Percentiles rank a stretch among this genome's conserved stretches.
Conservation (phyloP, 1,284 basidiomycete species). For the Peniophora sp. region DNA sequence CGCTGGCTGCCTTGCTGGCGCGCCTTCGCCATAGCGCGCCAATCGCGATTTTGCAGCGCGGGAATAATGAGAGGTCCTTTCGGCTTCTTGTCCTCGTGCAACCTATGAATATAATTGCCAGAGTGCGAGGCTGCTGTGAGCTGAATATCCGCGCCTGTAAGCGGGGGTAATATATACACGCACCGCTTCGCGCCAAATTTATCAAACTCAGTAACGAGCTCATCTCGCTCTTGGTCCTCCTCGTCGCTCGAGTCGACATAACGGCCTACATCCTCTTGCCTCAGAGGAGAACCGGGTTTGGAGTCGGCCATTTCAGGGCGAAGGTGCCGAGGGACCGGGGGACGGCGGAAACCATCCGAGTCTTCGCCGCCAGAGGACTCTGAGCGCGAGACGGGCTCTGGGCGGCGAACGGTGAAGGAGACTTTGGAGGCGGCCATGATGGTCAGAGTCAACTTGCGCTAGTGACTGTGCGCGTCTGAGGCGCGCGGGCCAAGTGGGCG, state of each 20-base stretch:
- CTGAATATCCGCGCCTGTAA: slow-evolving; percentile 33
- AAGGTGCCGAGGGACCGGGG: slow-evolving; percentile 50
- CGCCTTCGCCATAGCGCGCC: slow-evolving; percentile 70
- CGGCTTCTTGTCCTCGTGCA: slow-evolving; percentile 36
- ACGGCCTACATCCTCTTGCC: slow-evolving; percentile 24
- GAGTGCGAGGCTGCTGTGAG: slow-evolving; percentile 46
- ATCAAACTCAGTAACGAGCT: slow-evolving; percentile 69
- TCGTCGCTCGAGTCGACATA: slow-evolving; percentile 39
- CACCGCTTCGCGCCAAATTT: slow-evolving; percentile 69
- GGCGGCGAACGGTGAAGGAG: slow-evolving; percentile 69
- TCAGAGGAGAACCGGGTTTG: slow-evolving; percentile 49
- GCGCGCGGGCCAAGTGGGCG: too few species aligned
- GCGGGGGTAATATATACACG: slow-evolving; percentile 30
- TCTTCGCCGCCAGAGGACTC: slow-evolving; percentile 55
- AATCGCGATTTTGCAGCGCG: slow-evolving; percentile 78
- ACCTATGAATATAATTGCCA: slow-evolving; percentile 24
- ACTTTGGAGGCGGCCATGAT: slow-evolving; percentile 35
- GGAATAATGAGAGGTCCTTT: slow-evolving; percentile 77
- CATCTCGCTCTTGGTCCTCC: slow-evolving; percentile 51
- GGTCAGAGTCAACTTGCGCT: too few species aligned
- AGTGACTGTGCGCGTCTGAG: too few species aligned
- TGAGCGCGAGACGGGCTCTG: slow-evolving; percentile 52
- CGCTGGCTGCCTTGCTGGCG: slow-evolving; percentile 28
- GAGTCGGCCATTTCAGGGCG: slow-evolving; percentile 25
- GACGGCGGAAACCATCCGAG: slow-evolving; percentile 42